Evolutionary conservation across 805 yeast species (phyloP).

Genomic region (Yarrowia phangngaensis): DNA sequence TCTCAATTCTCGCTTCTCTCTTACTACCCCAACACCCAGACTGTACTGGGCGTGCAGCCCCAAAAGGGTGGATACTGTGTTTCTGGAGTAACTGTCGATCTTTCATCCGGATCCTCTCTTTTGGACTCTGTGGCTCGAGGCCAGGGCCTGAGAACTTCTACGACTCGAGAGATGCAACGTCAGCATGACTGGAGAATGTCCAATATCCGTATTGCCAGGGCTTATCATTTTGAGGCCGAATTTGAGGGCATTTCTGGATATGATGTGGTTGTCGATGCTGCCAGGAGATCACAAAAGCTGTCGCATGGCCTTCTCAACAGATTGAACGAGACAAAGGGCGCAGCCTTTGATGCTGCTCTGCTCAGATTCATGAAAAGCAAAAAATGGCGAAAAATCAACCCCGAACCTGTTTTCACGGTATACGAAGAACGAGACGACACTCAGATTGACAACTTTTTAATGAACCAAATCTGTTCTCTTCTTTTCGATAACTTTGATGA

Average conservation of each 20-base stretch:
- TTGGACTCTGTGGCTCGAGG: constrained; percentile 22
- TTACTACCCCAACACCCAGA: constrained; percentile 28
- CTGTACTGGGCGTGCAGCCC: constrained; percentile 21
- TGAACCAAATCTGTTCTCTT: constrained; percentile 20
- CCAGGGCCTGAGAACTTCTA: constrained; percentile 15
- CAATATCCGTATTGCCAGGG: constrained; percentile 16
- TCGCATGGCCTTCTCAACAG: background rate
- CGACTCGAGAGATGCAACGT: constrained; percentile 15
- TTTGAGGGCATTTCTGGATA: constrained; percentile 8
- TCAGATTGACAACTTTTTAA: constrained; percentile 18
- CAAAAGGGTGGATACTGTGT: constrained; percentile 19
- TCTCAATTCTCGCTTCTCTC: constrained; percentile 27
- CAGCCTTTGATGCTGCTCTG: constrained; percentile 19
- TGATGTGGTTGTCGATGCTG: constrained; percentile 12
- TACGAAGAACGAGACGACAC: constrained; percentile 25
- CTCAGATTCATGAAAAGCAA: constrained; percentile 16
- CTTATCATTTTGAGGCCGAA: constrained; percentile 9
- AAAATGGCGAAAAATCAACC: constrained; percentile 10
- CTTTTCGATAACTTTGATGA: constrained; percentile 10
- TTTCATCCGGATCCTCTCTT: constrained; percentile 18
- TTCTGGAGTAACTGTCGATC: constrained; percentile 17
- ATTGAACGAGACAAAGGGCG: background rate
- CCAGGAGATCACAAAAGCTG: constrained; percentile 5
- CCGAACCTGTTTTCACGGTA: constrained; percentile 16
- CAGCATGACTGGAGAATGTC: constrained; percentile 26